Evolutionary conservation across 2,329 filamentous ascomycete genomes (phyloP).

Genomic region (Neofusicoccum ribis): DNA sequence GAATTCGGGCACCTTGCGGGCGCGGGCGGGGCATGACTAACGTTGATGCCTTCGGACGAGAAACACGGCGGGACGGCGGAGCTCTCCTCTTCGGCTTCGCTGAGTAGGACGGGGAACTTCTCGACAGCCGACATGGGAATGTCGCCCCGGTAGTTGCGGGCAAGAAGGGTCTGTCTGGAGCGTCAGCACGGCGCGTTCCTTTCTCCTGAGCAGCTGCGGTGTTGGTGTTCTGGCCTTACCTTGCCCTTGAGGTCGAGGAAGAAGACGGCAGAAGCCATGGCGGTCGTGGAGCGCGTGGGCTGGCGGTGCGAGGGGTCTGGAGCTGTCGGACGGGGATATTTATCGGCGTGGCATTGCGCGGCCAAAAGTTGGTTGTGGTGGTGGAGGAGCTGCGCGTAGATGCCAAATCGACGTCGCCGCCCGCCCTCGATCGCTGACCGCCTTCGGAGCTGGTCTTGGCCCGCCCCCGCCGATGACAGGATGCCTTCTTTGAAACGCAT

Average conservation of each 20-base stretch:
- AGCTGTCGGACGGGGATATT: neutral
- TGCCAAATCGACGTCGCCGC: conserved; percentile 17
- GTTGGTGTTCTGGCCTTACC: conserved; percentile 53
- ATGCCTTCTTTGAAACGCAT: no score
- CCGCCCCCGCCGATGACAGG: neutral
- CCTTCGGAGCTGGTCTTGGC: neutral
- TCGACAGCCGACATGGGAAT: conserved; percentile 99
- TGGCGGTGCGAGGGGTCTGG: neutral
- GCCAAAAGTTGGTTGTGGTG: neutral
- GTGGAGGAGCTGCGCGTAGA: conserved; percentile 15
- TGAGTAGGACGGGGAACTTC: conserved; percentile 93
- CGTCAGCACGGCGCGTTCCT: conserved; percentile 25
- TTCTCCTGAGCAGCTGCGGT: conserved; percentile 22
- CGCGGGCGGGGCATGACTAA: conserved; percentile 48
- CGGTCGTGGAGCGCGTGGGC: conserved; percentile 25
- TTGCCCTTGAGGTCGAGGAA: conserved; percentile 99
- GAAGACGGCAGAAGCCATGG: conserved; percentile 96
- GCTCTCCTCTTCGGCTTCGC: conserved; percentile 98
- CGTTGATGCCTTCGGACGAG: conserved; percentile 97
- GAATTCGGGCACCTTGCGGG: neutral
- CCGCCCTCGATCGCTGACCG: conserved; percentile 4
- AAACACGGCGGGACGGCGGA: conserved; percentile 97
- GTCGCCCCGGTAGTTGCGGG: conserved; percentile 96
- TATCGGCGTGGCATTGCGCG: conserved; percentile 14
- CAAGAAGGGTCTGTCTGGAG: conserved; percentile 80